Conservation (phyloP, 2,329 filamentous ascomycete genomes). For the Aspergillus novoparasiticus region DNA sequence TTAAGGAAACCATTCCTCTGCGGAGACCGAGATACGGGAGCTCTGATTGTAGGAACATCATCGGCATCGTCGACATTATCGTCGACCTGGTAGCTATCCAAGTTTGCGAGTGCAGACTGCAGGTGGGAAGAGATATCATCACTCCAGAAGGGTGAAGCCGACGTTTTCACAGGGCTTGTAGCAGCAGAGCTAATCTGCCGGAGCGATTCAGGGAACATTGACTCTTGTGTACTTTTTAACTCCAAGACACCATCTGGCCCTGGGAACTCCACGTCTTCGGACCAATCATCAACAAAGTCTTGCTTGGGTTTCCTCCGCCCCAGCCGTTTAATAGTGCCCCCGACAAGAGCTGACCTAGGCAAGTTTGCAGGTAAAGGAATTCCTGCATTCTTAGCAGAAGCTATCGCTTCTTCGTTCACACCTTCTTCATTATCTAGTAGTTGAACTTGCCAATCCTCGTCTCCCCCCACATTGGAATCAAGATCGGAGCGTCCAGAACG, state of each 20-base stretch:
- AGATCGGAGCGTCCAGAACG: conserved; percentile 81
- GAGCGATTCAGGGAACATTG: conserved; percentile 67
- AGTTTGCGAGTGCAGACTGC: conserved; percentile 57
- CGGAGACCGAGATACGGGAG: conserved; percentile 60
- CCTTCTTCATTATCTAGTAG: conserved; percentile 82
- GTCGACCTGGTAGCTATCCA: conserved; percentile 66
- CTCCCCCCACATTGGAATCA: conserved; percentile 69
- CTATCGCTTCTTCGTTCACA: conserved; percentile 81
- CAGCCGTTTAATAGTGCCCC: conserved; percentile 89
- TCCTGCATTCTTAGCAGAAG: conserved; percentile 82
- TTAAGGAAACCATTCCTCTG: conserved; percentile 54
- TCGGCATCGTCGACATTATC: conserved; percentile 65
- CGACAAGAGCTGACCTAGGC: conserved; percentile 83
- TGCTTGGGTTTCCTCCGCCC: conserved; percentile 73
- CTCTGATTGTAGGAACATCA: conserved; percentile 69
- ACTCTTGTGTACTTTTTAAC: conserved; percentile 64
- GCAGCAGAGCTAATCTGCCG: conserved; percentile 63
- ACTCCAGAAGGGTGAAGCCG: conserved; percentile 30
- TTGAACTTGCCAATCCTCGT: conserved; percentile 87
- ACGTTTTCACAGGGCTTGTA: conserved; percentile 42
- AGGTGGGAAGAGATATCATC: conserved; percentile 50
- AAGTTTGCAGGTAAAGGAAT: conserved; percentile 89
- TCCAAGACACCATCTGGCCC: conserved; percentile 59
- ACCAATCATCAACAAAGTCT: conserved; percentile 78
- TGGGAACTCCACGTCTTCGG: conserved; percentile 74